Evolutionary conservation across 225 moss, liverwort and hornwort genomes (phyloP), one percentile per base, ranked within the genome.

Genomic region (Polytrichum formosum): DNA sequence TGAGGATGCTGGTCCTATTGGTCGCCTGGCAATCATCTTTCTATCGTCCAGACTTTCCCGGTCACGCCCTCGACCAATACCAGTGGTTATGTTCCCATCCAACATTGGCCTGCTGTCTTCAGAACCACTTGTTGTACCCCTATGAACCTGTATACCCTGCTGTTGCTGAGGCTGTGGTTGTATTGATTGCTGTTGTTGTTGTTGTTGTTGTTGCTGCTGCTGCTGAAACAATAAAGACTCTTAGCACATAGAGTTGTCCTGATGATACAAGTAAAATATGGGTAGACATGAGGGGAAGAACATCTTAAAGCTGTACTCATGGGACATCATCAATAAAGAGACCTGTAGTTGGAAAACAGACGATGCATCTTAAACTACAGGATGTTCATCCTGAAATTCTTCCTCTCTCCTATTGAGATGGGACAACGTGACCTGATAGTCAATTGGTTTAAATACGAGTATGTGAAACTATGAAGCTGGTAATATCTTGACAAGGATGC

Each of bases 91-190:
- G 17, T 62, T 62, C 18, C 77, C 80, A 74, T 87, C 87, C 61
- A 58, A n/a, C 37, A 64, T 22, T 7, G 59, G 29, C 21, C 76
- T 71, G 23, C 67, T 67, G 23, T 90, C 90, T 5, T 90, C 90
- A 20, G 55, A 18, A n/a, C 68, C 63, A 33, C 23, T 58, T 13
- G 78, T 17, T 6, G 37, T 20, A 5, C 54, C 63, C 63, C 77
- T 67, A 74, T 21, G 67, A 66, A 74, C 69, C 67, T 79, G 79
- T 22, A 68, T 76, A 56, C 76, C 79, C 55, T 80, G 83, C 28
- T 84, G 90, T 61, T 79, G 85, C 59, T 78, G 73, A 27, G 75
- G 80, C 56, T 87, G 87, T 56, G 16, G 25, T 71, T 77, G 76
- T 26, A 54, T 53, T 1, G 26, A 53, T 10, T 71, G 76, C 8